These are phyloP conservation scores for Paspalum vaginatum DNA, from an alignment of 176 grass and related monocot species.

Conservation along the genomic window DNA sequence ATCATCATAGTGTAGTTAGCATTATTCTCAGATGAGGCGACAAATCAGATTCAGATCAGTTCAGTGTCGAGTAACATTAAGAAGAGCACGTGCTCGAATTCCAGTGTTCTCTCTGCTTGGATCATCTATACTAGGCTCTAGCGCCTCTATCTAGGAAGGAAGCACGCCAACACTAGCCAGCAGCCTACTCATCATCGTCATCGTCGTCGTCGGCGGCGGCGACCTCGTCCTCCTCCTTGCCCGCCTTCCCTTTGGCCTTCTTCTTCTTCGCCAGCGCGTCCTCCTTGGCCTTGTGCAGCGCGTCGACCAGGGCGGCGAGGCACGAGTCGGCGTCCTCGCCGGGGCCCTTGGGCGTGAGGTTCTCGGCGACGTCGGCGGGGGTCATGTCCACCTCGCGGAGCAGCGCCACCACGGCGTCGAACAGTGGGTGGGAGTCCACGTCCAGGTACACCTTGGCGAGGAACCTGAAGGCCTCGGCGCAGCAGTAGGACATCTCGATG, in stretches of 20 bases:
- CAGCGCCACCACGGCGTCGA: background rate
- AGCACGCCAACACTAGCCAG: background rate
- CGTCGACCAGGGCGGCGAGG: conserved; percentile 23
- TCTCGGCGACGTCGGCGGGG: conserved; percentile 42
- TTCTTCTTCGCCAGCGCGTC: background rate
- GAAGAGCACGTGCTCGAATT: no score
- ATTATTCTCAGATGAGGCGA: no score
- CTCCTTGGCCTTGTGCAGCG: conserved; percentile 35
- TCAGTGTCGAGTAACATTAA: no score
- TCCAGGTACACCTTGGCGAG: conserved; percentile 22
- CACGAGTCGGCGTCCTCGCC: conserved; percentile 21
- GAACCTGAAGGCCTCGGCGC: conserved; percentile 27
- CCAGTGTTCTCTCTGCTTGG: background rate
- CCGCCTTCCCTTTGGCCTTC: background rate
- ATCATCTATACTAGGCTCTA: background rate
- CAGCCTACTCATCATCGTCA: background rate
- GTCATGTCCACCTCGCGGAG: conserved; percentile 23
- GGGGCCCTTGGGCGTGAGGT: conserved; percentile 26
- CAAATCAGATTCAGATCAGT: no score
- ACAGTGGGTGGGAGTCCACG: background rate
- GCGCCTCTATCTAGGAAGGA: background rate
- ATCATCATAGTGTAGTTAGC: no score
- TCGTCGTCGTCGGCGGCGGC: background rate
- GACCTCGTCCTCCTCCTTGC: background rate
- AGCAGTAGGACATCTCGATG: conserved; percentile 42